Percentiles rank a stretch among this genome's conserved stretches.
phyloP scores from a whole-genome alignment of 805 yeast species.

The Starmerella lactis-condensi region DNA sequence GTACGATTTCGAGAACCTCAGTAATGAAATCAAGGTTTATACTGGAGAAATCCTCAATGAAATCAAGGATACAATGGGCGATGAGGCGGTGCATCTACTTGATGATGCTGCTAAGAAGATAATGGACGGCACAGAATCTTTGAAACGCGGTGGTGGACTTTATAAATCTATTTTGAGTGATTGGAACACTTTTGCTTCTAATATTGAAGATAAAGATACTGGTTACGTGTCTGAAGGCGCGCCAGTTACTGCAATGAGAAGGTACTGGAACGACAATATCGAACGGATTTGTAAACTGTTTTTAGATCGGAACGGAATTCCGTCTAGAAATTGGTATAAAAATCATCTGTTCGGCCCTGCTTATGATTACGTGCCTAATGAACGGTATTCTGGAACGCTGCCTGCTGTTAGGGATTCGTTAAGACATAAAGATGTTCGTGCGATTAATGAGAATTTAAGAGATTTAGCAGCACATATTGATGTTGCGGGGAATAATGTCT shows the following conservation, averaged over 20 bases:
- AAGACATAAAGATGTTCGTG: constrained; percentile 29
- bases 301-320: constrained; percentile 27
- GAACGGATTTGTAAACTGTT: constrained; percentile 37
- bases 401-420: constrained; percentile 62
- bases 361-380: constrained; percentile 32
- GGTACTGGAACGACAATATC: constrained; percentile 65
- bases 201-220: constrained; percentile 28
- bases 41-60: constrained; percentile 31
- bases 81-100: constrained; percentile 8
- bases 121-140: constrained; percentile 20
- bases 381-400: constrained; percentile 43
- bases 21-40: constrained; percentile 28
- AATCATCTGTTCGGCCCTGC: constrained; percentile 58
- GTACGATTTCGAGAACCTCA: constrained; percentile 34
- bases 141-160: constrained; percentile 31
- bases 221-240: constrained; percentile 38
- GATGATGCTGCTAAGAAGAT: constrained; percentile 14
- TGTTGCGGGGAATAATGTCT: no score
- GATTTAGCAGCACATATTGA: constrained; percentile 10
- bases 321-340: constrained; percentile 45
- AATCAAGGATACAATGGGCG: constrained; percentile 15
- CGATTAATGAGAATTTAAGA: constrained; percentile 29
- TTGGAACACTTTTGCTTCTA: constrained; percentile 31
- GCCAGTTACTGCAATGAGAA: constrained; percentile 47
- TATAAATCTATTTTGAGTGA: constrained; percentile 39